A percentile compares a stretch with the other conserved stretches of the same genome.
Evolutionary conservation across 1,284 basidiomycete genomes (phyloP).

Genomic region (Heterobasidion occidentale): DNA sequence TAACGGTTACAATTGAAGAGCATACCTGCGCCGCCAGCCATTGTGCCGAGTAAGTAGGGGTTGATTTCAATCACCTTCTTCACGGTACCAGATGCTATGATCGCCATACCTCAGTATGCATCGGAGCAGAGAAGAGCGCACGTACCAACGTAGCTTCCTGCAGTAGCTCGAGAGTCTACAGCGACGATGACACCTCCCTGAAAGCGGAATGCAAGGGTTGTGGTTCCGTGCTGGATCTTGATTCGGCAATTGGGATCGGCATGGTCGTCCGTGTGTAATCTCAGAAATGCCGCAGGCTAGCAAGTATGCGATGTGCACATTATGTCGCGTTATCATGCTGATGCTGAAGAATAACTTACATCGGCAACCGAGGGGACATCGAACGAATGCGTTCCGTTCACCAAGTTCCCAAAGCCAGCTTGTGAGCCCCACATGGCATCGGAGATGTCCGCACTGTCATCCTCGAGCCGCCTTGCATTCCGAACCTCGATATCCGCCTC

Average conservation of each 20-base stretch:
- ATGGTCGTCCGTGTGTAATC: conserved; percentile 88
- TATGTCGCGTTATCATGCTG: conserved; percentile 3
- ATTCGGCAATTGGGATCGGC: conserved; percentile 91
- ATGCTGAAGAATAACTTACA: conserved; percentile 37
- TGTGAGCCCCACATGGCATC: conserved; percentile 73
- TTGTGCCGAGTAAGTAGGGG: conserved; percentile 95
- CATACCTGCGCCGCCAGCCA: conserved; percentile 94
- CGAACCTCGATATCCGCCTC: conserved; percentile 41
- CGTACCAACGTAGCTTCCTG: conserved; percentile 93
- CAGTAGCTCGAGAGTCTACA: conserved; percentile 96
- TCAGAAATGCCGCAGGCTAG: conserved; percentile 85
- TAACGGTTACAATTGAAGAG: neutral
- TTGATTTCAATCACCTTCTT: conserved; percentile 99
- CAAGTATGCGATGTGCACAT: conserved; percentile 2
- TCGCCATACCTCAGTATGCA: neutral
- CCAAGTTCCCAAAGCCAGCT: conserved; percentile 70
- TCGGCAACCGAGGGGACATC: conserved; percentile 64
- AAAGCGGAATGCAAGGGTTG: conserved; percentile 96
- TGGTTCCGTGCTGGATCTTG: conserved; percentile 99
- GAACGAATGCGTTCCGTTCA: conserved; percentile 60
- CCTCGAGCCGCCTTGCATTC: conserved; percentile 41
- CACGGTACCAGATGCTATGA: conserved; percentile 84
- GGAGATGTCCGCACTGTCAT: conserved; percentile 60
- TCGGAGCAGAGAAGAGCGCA: conserved; percentile 7
- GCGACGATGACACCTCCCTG: conserved; percentile 96